Conservation (phyloP, 495 filamentous ascomycete genomes). For the Hypoxylon crocopeplum region DNA sequence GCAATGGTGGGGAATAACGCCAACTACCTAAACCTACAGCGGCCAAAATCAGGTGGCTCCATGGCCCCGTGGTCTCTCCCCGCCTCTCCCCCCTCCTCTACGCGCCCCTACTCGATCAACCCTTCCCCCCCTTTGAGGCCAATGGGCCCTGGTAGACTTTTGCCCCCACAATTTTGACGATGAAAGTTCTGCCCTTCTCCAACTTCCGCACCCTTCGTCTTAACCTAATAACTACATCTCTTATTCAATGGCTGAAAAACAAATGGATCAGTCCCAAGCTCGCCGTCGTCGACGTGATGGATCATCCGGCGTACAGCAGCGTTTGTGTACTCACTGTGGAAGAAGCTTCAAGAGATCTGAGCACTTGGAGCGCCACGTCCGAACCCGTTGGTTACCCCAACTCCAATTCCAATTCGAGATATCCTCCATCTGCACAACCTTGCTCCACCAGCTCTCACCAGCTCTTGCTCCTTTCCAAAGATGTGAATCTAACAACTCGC, state of each 20-base stretch:
- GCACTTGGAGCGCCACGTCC: constrained; percentile 62
- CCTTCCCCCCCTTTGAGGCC: neutral
- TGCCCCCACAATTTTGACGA: constrained; percentile 39
- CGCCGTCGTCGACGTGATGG: constrained; percentile 45
- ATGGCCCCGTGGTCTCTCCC: constrained; percentile 32
- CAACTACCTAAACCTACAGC: constrained; percentile 12
- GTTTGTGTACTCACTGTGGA: constrained; percentile 44
- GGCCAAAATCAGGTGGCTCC: constrained; percentile 34
- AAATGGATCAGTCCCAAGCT: constrained; percentile 44
- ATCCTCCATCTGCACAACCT: constrained; percentile 32
- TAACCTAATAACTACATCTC: constrained; percentile 26
- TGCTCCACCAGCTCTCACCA: constrained; percentile 20
- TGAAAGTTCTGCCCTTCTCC: constrained; percentile 38
- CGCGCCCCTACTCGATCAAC: neutral
- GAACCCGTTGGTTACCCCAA: constrained; percentile 55
- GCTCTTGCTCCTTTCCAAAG: too few species aligned
- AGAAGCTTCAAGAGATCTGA: constrained; percentile 49
- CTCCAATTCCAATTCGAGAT: constrained; percentile 36
- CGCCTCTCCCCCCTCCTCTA: constrained; percentile 11
- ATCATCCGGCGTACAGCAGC: constrained; percentile 40
- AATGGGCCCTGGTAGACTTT: constrained; percentile 21
- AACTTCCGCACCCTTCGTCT: constrained; percentile 32
- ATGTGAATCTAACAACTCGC: constrained; percentile 7
- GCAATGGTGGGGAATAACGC: constrained; percentile 17
- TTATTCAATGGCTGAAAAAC: constrained; percentile 41